These are phyloP conservation scores for Aspergillus sp. DNA, from an alignment of 2,329 filamentous ascomycete genomes.

Conservation along the genomic window DNA sequence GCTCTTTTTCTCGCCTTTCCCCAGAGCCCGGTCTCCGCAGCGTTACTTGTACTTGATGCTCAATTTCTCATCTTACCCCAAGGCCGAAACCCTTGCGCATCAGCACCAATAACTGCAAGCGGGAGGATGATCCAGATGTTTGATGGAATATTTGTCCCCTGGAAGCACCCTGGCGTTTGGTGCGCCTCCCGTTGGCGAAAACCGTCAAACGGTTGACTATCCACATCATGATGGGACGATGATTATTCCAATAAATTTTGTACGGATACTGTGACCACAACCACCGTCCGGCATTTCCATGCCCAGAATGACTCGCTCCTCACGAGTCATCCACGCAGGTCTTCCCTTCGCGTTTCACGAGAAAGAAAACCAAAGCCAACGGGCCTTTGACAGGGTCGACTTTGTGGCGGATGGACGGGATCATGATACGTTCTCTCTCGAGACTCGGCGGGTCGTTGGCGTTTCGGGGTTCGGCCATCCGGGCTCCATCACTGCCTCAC, in stretches of 20 bases:
- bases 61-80: no score
- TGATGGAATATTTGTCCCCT: not conserved
- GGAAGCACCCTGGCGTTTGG: not conserved
- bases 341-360: not conserved
- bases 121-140: not conserved
- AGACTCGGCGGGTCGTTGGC: slow-evolving; percentile 5
- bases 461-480: slow-evolving; percentile 7
- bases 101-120: not conserved
- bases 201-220: no score
- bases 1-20: not conserved
- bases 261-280: not conserved
- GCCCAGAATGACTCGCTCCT: not conserved
- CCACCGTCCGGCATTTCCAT: not conserved
- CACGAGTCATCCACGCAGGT: not conserved
- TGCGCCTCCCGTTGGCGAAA: not conserved
- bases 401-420: slow-evolving; percentile 7
- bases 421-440: slow-evolving; percentile 3
- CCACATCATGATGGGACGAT: not conserved
- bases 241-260: not conserved
- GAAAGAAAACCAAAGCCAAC: not conserved
- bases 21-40: not conserved
- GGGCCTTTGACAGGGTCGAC: not conserved
- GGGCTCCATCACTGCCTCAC: not conserved
- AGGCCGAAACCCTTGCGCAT: not conserved
- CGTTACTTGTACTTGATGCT: no score